Conservation (phyloP, 106 monocot genomes). For the Ottelia alismoides region DNA sequence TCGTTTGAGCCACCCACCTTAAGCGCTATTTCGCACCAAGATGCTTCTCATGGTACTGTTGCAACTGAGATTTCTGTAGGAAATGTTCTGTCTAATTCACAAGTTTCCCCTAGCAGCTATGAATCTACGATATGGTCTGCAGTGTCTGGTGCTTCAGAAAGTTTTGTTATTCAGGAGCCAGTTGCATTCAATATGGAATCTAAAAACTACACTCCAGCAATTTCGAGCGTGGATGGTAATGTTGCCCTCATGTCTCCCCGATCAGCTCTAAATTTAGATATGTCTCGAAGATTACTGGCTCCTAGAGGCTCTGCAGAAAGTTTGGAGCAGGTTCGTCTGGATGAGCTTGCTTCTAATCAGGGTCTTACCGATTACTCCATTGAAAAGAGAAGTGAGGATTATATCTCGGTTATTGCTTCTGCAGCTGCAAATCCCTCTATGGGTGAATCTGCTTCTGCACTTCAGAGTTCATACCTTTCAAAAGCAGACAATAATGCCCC, state of each 20-base stretch:
- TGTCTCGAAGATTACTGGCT: slow-evolving; percentile 10
- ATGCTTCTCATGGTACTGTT: slow-evolving; percentile 6
- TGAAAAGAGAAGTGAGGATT: slow-evolving; percentile 25
- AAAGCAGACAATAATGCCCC: slow-evolving; percentile 26
- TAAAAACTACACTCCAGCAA: slow-evolving; percentile 6
- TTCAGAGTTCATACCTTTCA: slow-evolving; percentile 27
- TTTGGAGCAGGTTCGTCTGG: slow-evolving; percentile 22
- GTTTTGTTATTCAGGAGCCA: too few relatives aligned
- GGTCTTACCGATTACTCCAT: slow-evolving; percentile 18
- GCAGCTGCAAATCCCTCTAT: slow-evolving; percentile 18
- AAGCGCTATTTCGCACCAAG: slow-evolving; percentile 16
- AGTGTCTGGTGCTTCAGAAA: too few relatives aligned
- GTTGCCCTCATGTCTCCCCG: too few relatives aligned
- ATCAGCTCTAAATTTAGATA: too few relatives aligned
- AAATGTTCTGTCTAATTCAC: slow-evolving; percentile 14
- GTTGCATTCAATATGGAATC: too few relatives aligned
- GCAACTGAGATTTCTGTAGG: slow-evolving; percentile 15
- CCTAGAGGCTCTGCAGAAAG: slow-evolving; percentile 19
- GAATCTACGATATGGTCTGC: slow-evolving; percentile 12
- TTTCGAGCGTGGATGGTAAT: too few relatives aligned
- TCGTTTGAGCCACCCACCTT: too few relatives aligned
- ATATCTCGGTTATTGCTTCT: slow-evolving; percentile 5
- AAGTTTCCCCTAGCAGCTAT: slow-evolving; percentile 8
- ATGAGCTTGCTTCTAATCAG: slow-evolving; percentile 20
- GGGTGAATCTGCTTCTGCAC: slow-evolving; percentile 18